phyloP scores from a whole-genome alignment of 2,329 filamentous ascomycete genomes.

The Coniochaeta sp. region DNA sequence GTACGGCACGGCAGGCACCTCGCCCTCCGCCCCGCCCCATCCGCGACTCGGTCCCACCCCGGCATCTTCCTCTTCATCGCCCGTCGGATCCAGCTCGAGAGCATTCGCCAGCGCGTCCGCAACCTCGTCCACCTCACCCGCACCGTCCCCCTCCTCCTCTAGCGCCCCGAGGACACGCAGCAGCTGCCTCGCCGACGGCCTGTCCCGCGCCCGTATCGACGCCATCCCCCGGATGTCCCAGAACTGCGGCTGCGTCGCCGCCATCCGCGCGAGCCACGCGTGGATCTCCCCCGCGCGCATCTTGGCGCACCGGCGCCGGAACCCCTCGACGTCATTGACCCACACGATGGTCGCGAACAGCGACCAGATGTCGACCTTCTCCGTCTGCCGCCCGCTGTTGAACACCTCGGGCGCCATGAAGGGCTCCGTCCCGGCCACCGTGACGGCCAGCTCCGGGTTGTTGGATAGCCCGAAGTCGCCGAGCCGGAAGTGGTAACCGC shows the following conservation, averaged over 20 bases:
- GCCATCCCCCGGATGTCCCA: slow-evolving; percentile 9
- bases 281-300: slow-evolving; percentile 10
- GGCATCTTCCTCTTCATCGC: background rate
- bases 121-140: background rate
- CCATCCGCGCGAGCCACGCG: slow-evolving; percentile 5
- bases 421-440: slow-evolving; percentile 15
- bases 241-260: background rate
- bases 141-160: background rate
- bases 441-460: slow-evolving; percentile 12
- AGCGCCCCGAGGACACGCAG: slow-evolving; percentile 11
- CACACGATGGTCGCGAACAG: slow-evolving; percentile 21
- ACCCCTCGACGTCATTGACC: slow-evolving; percentile 12
- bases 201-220: slow-evolving; percentile 7
- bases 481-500: slow-evolving; percentile 14
- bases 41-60: background rate
- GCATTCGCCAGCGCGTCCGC: background rate
- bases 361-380: slow-evolving; percentile 22
- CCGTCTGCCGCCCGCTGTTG: slow-evolving; percentile 10
- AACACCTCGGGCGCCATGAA: slow-evolving; percentile 22
- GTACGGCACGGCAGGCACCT: background rate
- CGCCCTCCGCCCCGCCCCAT: background rate
- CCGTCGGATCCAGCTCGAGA: background rate
- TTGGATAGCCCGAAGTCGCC: slow-evolving; percentile 18
- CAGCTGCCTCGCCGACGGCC: slow-evolving; percentile 10
- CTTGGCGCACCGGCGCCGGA: slow-evolving; percentile 10